Percentiles rank a stretch among this genome's conserved stretches.
phyloP scores from a whole-genome alignment of 2,329 filamentous ascomycete genomes.

The Phialophora chinensis region DNA sequence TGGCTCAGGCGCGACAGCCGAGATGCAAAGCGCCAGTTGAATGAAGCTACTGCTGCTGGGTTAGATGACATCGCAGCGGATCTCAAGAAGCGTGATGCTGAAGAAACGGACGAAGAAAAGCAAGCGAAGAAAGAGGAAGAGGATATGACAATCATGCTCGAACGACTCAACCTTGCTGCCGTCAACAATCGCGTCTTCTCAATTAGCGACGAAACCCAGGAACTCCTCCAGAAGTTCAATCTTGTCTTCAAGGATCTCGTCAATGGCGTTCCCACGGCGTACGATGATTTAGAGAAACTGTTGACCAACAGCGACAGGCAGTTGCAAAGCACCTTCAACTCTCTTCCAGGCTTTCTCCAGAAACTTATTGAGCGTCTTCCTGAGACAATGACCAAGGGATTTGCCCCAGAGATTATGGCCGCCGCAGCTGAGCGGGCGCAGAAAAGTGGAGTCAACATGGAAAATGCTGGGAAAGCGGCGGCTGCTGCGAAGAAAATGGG shows the following conservation, averaged over 20 bases:
- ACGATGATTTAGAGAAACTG: conserved; percentile 79
- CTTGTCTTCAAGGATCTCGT: conserved; percentile 89
- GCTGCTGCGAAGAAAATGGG: conserved; percentile 69
- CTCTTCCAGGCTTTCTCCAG: conserved; percentile 78
- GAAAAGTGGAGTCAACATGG: conserved; percentile 64
- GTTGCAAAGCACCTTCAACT: conserved; percentile 66
- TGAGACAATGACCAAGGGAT: conserved; percentile 74
- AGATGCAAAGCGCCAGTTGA: conserved; percentile 45
- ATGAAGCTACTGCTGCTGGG: conserved; percentile 38
- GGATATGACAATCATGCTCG: conserved; percentile 79
- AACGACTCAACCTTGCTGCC: conserved; percentile 81
- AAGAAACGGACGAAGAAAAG: conserved; percentile 48
- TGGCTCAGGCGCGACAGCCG: conserved; percentile 49
- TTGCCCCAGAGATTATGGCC: conserved; percentile 83
- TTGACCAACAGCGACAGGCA: conserved; percentile 68
- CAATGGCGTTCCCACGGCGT: conserved; percentile 91
- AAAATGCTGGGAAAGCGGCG: conserved; percentile 57
- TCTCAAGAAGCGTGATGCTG: conserved; percentile 40
- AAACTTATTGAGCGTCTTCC: conserved; percentile 86
- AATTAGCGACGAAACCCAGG: conserved; percentile 81
- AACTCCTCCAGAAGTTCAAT: conserved; percentile 82
- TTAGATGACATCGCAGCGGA: conserved; percentile 42
- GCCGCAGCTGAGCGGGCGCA: conserved; percentile 72
- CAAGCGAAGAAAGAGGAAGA: conserved; percentile 65
- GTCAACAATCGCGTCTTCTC: conserved; percentile 86